phyloP scores from a whole-genome alignment of 768 basidiomycete species.

The Infundibulicybe gibba region DNA sequence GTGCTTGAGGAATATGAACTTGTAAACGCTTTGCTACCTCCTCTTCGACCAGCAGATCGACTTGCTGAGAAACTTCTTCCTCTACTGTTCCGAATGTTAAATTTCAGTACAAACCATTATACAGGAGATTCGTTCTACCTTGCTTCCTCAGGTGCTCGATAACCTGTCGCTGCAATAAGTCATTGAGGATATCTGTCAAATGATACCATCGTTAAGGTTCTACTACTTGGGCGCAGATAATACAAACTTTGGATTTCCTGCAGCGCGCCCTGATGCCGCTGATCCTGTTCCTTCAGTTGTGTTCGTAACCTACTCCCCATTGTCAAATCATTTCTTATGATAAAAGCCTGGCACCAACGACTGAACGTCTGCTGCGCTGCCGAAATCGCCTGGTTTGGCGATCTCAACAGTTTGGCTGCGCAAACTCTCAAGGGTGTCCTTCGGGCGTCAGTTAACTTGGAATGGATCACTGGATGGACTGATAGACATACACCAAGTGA shows the following conservation, averaged over 20 bases:
- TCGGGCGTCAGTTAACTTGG: not conserved
- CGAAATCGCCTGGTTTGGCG: slow-evolving; percentile 27
- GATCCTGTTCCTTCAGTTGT: slow-evolving; percentile 40
- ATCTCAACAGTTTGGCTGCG: slow-evolving; percentile 41
- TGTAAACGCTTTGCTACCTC: slow-evolving; percentile 47
- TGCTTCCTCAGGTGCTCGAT: slow-evolving; percentile 39
- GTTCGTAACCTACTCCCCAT: slow-evolving; percentile 32
- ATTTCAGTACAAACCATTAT: slow-evolving; percentile 1
- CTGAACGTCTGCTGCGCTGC: not conserved
- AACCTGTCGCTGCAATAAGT: slow-evolving; percentile 39
- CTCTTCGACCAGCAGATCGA: slow-evolving; percentile 47
- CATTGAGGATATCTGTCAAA: slow-evolving; percentile 40
- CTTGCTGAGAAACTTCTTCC: slow-evolving; percentile 39
- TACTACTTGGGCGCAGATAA: not conserved
- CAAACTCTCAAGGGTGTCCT: slow-evolving; percentile 43
- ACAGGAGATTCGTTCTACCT: slow-evolving; percentile 26
- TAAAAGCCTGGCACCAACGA: not conserved
- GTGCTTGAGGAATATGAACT: slow-evolving; percentile 38
- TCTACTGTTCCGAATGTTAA: slow-evolving; percentile 32
- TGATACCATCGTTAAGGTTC: not conserved
- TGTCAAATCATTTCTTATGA: not conserved
- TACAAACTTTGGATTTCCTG: slow-evolving; percentile 46
- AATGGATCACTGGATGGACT: too few species aligned
- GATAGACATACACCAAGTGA: too few species aligned
- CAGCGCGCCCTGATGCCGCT: slow-evolving; percentile 37